These are phyloP conservation scores for Gossypium davidsonii DNA, from an alignment of 441 rosid genomes.

Conservation along the genomic window DNA sequence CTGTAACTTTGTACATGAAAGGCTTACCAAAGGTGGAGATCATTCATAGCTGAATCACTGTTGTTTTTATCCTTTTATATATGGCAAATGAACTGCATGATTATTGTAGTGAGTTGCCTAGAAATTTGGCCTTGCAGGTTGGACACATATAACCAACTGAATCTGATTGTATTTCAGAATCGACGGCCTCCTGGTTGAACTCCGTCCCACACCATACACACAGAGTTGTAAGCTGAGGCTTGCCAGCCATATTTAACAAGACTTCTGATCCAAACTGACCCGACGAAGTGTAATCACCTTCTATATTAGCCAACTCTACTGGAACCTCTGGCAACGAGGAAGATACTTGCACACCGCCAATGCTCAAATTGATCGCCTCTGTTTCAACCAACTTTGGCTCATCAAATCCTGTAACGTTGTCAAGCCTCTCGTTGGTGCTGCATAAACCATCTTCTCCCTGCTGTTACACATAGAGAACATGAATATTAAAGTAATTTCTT, in stretches of 20 bases:
- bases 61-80: slow-evolving; percentile 1
- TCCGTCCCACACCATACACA: slow-evolving; percentile 71
- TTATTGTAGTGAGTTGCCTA: slow-evolving; percentile 29
- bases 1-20: neutral
- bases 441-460: slow-evolving; percentile 38
- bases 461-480: slow-evolving; percentile 9
- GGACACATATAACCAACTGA: slow-evolving; percentile 73
- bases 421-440: slow-evolving; percentile 22
- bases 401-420: slow-evolving; percentile 29
- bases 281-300: slow-evolving; percentile 27
- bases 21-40: slow-evolving; percentile 1
- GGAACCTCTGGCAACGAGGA: slow-evolving; percentile 28
- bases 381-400: slow-evolving; percentile 48
- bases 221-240: slow-evolving; percentile 30
- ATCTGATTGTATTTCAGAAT: slow-evolving; percentile 32
- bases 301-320: slow-evolving; percentile 27
- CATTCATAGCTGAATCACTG: slow-evolving; percentile 16
- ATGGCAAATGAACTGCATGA: neutral
- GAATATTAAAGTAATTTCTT: neutral
- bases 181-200: slow-evolving; percentile 48
- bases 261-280: slow-evolving; percentile 36
- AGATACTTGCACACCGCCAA: slow-evolving; percentile 29
- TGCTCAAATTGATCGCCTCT: slow-evolving; percentile 35
- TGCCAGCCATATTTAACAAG: slow-evolving; percentile 16
- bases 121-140: slow-evolving; percentile 59